Conservation (phyloP, 345 rosid genomes). For the Brassica cretica region DNA sequence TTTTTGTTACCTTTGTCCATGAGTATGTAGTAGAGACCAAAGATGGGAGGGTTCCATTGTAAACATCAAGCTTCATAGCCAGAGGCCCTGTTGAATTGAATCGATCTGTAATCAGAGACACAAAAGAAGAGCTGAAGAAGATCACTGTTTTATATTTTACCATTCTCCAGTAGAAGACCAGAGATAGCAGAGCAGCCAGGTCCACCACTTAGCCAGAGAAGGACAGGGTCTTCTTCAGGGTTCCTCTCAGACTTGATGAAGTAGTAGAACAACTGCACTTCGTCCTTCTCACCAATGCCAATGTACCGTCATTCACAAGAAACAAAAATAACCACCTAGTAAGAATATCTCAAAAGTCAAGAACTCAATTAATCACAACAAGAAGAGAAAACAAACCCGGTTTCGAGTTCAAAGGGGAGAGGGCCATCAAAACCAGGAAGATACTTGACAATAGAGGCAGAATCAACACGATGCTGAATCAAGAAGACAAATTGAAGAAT, state of each 20-base stretch:
- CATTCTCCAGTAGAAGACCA: slow-evolving; percentile 27
- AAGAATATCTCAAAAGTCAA: not conserved
- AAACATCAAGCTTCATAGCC: slow-evolving; percentile 10
- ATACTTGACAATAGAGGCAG: slow-evolving; percentile 14
- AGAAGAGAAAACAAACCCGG: slow-evolving; percentile 6
- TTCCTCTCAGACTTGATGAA: slow-evolving; percentile 10
- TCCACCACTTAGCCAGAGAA: slow-evolving; percentile 71
- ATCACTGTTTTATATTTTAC: not conserved
- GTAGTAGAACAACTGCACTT: slow-evolving; percentile 5
- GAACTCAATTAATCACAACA: not conserved
- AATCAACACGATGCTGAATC: not conserved
- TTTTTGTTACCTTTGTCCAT: slow-evolving; percentile 1
- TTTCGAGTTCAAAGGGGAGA: slow-evolving; percentile 26
- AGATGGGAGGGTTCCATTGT: not conserved
- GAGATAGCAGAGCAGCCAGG: slow-evolving; percentile 62
- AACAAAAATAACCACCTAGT: not conserved
- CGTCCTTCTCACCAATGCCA: not conserved
- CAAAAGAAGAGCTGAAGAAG: not conserved
- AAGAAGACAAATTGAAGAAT: slow-evolving; percentile 20
- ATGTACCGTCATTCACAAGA: slow-evolving; percentile 1
- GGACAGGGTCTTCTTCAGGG: slow-evolving; percentile 44
- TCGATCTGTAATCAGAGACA: not conserved
- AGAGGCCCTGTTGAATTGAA: slow-evolving; percentile 37
- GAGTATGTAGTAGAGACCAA: not conserved
- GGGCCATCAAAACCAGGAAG: slow-evolving; percentile 19